phyloP scores from a whole-genome alignment of 345 rosid species.

The Acer campestre region DNA sequence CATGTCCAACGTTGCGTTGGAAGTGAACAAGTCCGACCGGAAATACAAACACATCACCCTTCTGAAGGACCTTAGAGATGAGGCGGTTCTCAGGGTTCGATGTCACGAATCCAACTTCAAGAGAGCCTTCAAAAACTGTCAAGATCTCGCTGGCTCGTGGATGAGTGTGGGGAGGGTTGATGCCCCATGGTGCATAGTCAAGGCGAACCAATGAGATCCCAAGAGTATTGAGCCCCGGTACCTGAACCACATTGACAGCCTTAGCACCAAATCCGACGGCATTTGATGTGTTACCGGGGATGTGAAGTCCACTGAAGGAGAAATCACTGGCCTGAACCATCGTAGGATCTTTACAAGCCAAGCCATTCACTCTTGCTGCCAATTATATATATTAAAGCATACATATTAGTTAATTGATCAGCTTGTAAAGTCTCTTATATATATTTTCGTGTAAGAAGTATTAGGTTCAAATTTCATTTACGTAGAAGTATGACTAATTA shows the following conservation, averaged over 20 bases:
- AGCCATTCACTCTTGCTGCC: constrained; percentile 20
- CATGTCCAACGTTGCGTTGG: constrained; percentile 9
- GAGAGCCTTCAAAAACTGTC: constrained; percentile 4
- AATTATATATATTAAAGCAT: background rate
- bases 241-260: constrained; percentile 5
- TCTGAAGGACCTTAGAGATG: background rate
- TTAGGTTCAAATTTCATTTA: too few relatives aligned
- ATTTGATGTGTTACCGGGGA: background rate
- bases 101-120: constrained; percentile 13
- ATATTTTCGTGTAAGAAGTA: too few relatives aligned
- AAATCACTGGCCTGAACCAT: constrained; percentile 9
- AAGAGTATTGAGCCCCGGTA: constrained; percentile 20
- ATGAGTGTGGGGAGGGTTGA: constrained; percentile 23
- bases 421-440: too few relatives aligned
- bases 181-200: constrained; percentile 14
- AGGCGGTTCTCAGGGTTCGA: constrained; percentile 12
- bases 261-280: background rate
- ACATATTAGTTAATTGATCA: too few relatives aligned
- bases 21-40: constrained; percentile 20
- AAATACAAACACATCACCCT: constrained; percentile 15
- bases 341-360: background rate
- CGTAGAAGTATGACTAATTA: too few relatives aligned
- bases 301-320: constrained; percentile 16
- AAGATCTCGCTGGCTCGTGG: constrained; percentile 16
- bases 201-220: constrained; percentile 15